A percentile compares a stretch with the other conserved stretches of the same genome.
These are phyloP conservation scores for Calocera viscosa DNA, from an alignment of 768 basidiomycete genomes.

Conservation along the genomic window DNA sequence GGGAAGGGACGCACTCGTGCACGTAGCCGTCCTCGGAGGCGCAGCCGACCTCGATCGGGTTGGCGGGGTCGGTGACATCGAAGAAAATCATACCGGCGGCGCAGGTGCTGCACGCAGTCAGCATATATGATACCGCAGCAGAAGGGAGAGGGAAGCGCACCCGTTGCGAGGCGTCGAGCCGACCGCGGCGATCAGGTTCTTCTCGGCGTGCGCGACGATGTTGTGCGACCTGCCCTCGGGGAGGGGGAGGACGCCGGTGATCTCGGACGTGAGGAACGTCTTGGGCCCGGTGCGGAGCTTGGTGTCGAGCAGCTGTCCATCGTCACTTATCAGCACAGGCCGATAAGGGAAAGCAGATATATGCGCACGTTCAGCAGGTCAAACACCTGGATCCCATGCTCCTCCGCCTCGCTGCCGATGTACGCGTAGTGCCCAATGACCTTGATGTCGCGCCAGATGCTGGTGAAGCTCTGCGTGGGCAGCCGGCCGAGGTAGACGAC, in stretches of 20 bases:
- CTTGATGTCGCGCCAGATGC: conserved; percentile 1
- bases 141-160: background rate
- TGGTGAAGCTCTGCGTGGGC: background rate
- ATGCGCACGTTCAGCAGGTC: background rate
- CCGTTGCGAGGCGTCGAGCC: background rate
- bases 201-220: background rate
- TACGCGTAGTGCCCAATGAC: background rate
- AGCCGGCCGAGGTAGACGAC: background rate
- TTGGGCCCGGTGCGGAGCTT: conserved; percentile 4
- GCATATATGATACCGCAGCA: background rate
- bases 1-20: background rate
- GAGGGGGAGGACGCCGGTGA: background rate
- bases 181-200: conserved; percentile 6
- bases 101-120: background rate
- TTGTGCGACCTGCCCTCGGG: conserved; percentile 4
- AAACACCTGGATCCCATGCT: background rate
- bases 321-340: background rate
- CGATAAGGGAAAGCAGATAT: background rate
- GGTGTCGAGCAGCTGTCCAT: background rate
- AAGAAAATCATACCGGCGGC: background rate
- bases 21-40: background rate
- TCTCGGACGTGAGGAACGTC: background rate
- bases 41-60: background rate
- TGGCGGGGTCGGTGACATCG: background rate
- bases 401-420: conserved; percentile 3